Percentiles rank a stretch among this genome's conserved stretches.
Evolutionary conservation across 2,329 filamentous ascomycete genomes (phyloP).

Genomic region (Piedraia hortae): DNA sequence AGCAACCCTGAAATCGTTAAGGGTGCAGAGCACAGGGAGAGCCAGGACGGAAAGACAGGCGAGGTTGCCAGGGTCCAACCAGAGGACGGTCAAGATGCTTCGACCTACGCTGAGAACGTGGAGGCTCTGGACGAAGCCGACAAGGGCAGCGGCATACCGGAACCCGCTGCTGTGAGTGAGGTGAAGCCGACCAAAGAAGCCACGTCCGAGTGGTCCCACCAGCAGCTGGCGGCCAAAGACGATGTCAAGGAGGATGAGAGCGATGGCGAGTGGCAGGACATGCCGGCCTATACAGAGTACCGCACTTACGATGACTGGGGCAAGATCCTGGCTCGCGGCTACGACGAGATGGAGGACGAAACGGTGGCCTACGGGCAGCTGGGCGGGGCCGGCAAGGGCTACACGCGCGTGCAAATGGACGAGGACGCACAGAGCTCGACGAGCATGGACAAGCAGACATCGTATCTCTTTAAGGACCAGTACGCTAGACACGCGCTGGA

Average conservation of each 20-base stretch:
- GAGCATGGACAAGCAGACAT: constrained; percentile 90
- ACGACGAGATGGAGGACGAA: constrained; percentile 39
- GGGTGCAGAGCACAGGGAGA: background rate
- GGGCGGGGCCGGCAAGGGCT: constrained; percentile 78
- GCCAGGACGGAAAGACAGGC: constrained; percentile 2
- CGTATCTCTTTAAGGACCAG: constrained; percentile 70
- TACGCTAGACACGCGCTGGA: constrained; percentile 29
- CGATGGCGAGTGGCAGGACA: constrained; percentile 64
- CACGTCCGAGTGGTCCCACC: constrained; percentile 55
- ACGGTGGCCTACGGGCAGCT: constrained; percentile 46
- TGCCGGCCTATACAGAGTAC: constrained; percentile 79
- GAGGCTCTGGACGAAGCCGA: background rate
- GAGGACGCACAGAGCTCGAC: constrained; percentile 84
- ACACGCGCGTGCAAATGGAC: constrained; percentile 81
- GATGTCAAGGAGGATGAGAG: constrained; percentile 27
- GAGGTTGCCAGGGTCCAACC: constrained; percentile 5
- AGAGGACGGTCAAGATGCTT: constrained; percentile 2
- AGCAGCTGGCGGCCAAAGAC: constrained; percentile 33
- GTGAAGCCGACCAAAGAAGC: background rate
- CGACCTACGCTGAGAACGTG: constrained; percentile 1
- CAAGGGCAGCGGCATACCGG: background rate
- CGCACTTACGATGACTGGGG: constrained; percentile 93
- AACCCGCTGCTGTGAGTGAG: constrained; percentile 1
- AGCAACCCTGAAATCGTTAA: constrained; percentile 6
- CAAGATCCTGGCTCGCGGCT: constrained; percentile 58